Conservation (phyloP, 2,329 filamentous ascomycete genomes). For the Hymenoscyphus infarciens region DNA sequence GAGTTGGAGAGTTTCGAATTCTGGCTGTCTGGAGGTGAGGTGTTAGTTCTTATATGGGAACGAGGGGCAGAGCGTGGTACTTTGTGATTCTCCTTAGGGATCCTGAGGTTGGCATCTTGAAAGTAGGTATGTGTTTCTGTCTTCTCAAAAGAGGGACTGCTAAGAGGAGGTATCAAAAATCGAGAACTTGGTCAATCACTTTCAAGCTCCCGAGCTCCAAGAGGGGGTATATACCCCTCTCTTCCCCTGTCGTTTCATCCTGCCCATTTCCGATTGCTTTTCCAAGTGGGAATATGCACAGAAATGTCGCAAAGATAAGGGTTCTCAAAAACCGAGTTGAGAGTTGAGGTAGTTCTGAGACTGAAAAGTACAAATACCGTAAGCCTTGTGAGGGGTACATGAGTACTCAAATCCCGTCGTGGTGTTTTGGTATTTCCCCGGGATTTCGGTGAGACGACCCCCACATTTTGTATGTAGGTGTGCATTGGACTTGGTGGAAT, state of each 20-base stretch:
- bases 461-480: too few relatives aligned
- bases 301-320: background rate
- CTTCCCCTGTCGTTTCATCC: background rate
- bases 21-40: constrained; percentile 10
- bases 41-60: too few relatives aligned
- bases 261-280: background rate
- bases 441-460: background rate
- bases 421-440: background rate
- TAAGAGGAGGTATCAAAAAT: background rate
- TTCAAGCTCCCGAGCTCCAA: background rate
- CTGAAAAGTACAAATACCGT: background rate
- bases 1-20: constrained; percentile 54
- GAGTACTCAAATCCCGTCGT: background rate
- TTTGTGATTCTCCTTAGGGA: constrained; percentile 21
- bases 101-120: constrained; percentile 19
- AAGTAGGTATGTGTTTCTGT: background rate
- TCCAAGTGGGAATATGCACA: background rate
- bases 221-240: background rate
- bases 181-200: background rate
- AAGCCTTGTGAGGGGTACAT: background rate
- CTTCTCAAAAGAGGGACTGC: background rate
- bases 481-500: too few relatives aligned
- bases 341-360: background rate
- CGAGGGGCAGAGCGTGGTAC: constrained; percentile 1
- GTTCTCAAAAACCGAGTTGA: background rate